Conservation (phyloP, 345 rosid species). For the Trapa incisa region DNA sequence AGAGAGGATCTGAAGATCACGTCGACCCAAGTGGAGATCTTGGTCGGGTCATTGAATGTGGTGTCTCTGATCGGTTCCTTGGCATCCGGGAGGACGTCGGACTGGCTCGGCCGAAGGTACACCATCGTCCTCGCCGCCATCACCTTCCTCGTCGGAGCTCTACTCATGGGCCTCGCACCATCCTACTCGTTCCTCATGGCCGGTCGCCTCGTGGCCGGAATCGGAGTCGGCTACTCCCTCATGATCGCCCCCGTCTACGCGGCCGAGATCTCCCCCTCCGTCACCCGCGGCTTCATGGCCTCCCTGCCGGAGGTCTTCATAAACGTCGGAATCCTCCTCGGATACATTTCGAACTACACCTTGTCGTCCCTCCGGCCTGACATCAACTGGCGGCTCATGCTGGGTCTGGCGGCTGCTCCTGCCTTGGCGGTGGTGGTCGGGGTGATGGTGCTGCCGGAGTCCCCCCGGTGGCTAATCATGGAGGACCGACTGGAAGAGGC, state of each 20-base stretch:
- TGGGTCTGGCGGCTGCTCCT: slow-evolving; percentile 53
- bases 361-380: slow-evolving; percentile 37
- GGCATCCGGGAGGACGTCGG: slow-evolving; percentile 57
- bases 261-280: slow-evolving; percentile 50
- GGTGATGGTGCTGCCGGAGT: slow-evolving; percentile 56
- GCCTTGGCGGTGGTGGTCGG: slow-evolving; percentile 31
- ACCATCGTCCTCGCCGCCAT: slow-evolving; percentile 55
- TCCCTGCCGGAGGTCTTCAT: slow-evolving; percentile 67
- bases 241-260: slow-evolving; percentile 59
- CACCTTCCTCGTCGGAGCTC: slow-evolving; percentile 43
- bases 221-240: slow-evolving; percentile 58
- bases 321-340: slow-evolving; percentile 47
- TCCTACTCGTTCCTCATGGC: slow-evolving; percentile 38
- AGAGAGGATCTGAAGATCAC: slow-evolving; percentile 35
- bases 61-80: slow-evolving; percentile 51
- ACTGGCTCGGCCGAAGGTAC: slow-evolving; percentile 50
- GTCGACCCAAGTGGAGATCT: slow-evolving; percentile 39
- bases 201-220: slow-evolving; percentile 56
- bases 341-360: slow-evolving; percentile 46
- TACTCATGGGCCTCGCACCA: slow-evolving; percentile 60
- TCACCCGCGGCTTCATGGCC: slow-evolving; percentile 45
- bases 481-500: slow-evolving; percentile 41
- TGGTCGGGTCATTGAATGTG: slow-evolving; percentile 47
- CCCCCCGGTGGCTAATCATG: slow-evolving; percentile 67
- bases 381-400: slow-evolving; percentile 54